Percentiles rank a stretch among this genome's conserved stretches.
phyloP scores from a whole-genome alignment of 176 grass and related monocot genomes.

The Bromus sterilis region DNA sequence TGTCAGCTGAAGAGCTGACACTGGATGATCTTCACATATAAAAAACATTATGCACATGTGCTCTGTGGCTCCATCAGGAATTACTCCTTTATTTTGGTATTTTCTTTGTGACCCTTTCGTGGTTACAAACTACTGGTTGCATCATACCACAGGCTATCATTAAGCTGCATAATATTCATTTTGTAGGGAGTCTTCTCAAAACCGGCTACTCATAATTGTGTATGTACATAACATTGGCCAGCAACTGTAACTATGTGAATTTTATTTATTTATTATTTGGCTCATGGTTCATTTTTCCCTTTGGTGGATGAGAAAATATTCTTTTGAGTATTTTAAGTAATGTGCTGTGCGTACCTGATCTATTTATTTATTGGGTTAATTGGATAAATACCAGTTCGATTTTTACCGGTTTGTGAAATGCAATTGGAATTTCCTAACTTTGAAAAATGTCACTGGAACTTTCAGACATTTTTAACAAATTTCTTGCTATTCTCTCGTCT shows the following conservation, averaged over 20 bases:
- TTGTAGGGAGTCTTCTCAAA: neutral
- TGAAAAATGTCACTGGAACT: too few species aligned
- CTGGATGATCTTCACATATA: constrained; percentile 56
- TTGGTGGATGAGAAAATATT: neutral
- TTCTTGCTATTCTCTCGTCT: too few species aligned
- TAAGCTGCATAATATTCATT: constrained; percentile 23
- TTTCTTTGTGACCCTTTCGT: neutral
- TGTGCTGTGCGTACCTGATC: neutral
- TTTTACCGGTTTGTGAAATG: too few species aligned
- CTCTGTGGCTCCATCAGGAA: neutral
- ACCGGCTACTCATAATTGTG: neutral
- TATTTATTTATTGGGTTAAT: neutral
- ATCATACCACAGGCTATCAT: constrained; percentile 13
- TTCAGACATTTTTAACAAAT: too few species aligned
- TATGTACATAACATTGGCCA: constrained; percentile 29
- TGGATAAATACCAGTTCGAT: too few species aligned
- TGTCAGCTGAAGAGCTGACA: constrained; percentile 42
- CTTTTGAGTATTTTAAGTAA: neutral
- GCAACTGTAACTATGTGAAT: neutral
- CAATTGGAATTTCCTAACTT: too few species aligned
- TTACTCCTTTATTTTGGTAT: constrained; percentile 7
- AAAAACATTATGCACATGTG: neutral
- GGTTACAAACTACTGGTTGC: neutral
- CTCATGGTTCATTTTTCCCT: neutral
- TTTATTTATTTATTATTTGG: constrained; percentile 3